Evolutionary conservation across 495 filamentous ascomycete genomes (phyloP), one percentile per base, ranked within the genome.

Genomic region (Cryomyces antarcticus): DNA sequence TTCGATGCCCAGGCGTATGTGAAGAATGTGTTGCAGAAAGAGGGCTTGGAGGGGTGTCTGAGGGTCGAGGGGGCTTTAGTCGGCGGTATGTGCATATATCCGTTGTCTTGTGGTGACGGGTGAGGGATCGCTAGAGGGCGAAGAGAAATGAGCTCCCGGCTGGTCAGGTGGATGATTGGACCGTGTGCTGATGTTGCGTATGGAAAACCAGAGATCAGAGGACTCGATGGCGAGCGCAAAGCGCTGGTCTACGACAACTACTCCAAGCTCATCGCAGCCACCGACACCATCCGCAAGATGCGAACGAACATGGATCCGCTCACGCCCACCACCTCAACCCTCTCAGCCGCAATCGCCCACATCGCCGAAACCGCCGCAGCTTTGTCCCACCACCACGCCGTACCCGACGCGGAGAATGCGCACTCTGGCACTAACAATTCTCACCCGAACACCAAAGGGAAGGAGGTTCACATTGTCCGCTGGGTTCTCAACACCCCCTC

Each of bases 241-340:
- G 86, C 89, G 24, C 65, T 97, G 35, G 89, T 97, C 4, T 97
- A 97, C 57, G 89, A 97, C 58, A 97, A 97, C 57, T 97, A 95
- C 59, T 82, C 75, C 48, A 96, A 95, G 64, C 63, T 97, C 52
- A 95, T 97, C 48, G 72, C 75, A 12, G 89, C 89, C 11, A 95
- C 92, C 10, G 86, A 93, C 57, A 96, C 88, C 9, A 97, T 97
- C 54, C 71, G 82, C 27, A 79, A 59, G 61, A 87, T 87, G 82
- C 61, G 78, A 33, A 62, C 66, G 13, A 79, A 73, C 50, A 85
- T 83, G 80, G 75, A 79, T 45, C 75, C 75, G n/a, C 52, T 81
- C 42, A 72, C 72, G 37, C 73, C 78, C 12, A 72, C 77, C 50
- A 76, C 77, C 0, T 70, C 71, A 37, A 88, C 79, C 5, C 61